phyloP scores from a whole-genome alignment of 345 rosid species.

The Anastatica hierochuntica region DNA sequence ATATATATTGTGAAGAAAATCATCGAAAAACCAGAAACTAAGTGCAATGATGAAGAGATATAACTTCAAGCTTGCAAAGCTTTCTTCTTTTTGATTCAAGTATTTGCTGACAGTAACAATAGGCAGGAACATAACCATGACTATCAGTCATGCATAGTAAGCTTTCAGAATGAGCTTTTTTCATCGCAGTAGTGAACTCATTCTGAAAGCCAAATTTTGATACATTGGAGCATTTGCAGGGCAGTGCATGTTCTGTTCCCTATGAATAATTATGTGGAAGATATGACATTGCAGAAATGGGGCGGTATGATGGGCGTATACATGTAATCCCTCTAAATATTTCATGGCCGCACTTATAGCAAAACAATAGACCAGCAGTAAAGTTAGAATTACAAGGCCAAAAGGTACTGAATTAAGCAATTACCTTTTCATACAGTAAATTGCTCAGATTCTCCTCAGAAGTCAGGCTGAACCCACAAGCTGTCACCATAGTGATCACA shows the following conservation, averaged over 20 bases:
- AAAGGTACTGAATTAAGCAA: neutral
- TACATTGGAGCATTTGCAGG: neutral
- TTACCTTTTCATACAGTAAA: conserved; percentile 59
- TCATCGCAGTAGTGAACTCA: neutral
- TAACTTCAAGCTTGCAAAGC: neutral
- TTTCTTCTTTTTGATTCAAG: conserved; percentile 30
- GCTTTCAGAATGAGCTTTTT: neutral
- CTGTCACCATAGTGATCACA: conserved; percentile 42
- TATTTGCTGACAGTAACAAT: conserved; percentile 34
- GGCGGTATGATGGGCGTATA: neutral
- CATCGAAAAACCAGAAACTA: neutral
- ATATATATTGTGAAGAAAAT: neutral
- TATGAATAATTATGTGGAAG: neutral
- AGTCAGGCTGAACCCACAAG: conserved; percentile 38
- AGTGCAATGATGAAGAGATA: neutral
- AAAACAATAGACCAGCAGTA: neutral
- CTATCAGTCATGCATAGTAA: neutral
- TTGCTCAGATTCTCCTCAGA: conserved; percentile 41
- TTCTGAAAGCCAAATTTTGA: neutral
- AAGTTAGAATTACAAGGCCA: neutral
- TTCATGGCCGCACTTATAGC: neutral
- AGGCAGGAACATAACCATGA: conserved; percentile 7
- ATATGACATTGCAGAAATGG: neutral
- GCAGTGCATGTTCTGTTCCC: neutral
- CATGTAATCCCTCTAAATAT: neutral